Base-by-base conservation (phyloP, 257 asterid genomes). In the Primulina tabacum region DNA sequence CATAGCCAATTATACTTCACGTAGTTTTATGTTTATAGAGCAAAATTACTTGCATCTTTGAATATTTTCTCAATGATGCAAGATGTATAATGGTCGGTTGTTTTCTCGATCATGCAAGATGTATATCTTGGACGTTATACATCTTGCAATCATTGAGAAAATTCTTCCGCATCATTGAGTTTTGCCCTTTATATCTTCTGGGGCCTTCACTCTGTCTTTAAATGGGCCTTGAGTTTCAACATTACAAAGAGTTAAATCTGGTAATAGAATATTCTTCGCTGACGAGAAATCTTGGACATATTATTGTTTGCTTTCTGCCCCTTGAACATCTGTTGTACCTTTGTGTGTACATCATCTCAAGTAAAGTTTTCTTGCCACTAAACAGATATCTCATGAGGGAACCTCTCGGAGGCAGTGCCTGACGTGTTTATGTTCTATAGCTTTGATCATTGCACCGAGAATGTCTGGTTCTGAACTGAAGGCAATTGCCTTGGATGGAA, bases 341-440 rank as follows among this genome's bases (percentile, higher is more conserved):
- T 50, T 16, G 6, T 50, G 20, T 50, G 8, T 50, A 5, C 57
- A 5, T 38, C 43, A 26, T 64, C 50, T 71, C 64, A 67, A 70
- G 33, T 52, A 32, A 43, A 26, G 10, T 17, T 70, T 74, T 21
- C 66, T 62, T 67, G 30, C 73, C 66, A 65, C 18, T 68, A 66
- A 67, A 70, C 92, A 89, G 98, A 80, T 55, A 61, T 69, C 80
- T 60, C 77, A 70, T 69, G 43, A 30, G 9, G 53, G 76, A 79
- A 82, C 72, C 73, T 79, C 97, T 38, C 89, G 99, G 20, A 92
- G 97, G 33, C 75, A 72, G 81, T 90, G 92, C 76, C 75, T 90
- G 77, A 83, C 87, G 43, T 90, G 96, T 76, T 71, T 93, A 72
- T 90, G 97, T 80, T 87, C 89, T 40, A 80, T 80, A 79, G 87